A percentile compares a stretch with the other conserved stretches of the same genome.
Conservation (phyloP, 306 rosid species). For the Vigna unguiculata region DNA sequence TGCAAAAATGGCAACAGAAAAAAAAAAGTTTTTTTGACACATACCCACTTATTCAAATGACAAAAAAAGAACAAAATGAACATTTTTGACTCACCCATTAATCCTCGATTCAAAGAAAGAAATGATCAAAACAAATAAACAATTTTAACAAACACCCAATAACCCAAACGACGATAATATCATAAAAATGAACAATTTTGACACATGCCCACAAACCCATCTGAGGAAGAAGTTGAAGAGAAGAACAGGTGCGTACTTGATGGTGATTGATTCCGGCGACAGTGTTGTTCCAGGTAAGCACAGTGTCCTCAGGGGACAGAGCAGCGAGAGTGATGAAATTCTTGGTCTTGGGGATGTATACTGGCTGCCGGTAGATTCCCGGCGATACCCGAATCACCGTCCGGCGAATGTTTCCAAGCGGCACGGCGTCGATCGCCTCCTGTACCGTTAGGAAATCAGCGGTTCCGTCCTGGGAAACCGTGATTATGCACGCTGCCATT, state of each 20-base stretch:
- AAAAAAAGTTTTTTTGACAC: not conserved
- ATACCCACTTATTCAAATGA: conserved; percentile 30
- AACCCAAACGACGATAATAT: conserved; percentile 25
- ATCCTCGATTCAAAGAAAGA: conserved; percentile 34
- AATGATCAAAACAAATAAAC: conserved; percentile 1
- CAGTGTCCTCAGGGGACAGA: conserved; percentile 67
- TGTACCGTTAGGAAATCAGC: conserved; percentile 83
- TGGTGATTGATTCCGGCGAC: conserved; percentile 82
- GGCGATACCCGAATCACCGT: conserved; percentile 79
- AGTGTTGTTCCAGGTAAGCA: conserved; percentile 90
- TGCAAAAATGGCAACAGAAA: conserved; percentile 44
- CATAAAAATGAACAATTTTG: conserved; percentile 12
- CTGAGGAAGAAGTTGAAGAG: not conserved
- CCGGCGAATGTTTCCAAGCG: conserved; percentile 77
- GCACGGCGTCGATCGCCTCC: conserved; percentile 87
- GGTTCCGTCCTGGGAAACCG: conserved; percentile 75
- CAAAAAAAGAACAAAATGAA: not conserved
- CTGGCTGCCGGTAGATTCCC: conserved; percentile 85
- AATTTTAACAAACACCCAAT: conserved; percentile 25
- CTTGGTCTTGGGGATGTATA: conserved; percentile 91
- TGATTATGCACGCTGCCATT: conserved; percentile 74
- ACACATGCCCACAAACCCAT: conserved; percentile 29
- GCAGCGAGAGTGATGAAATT: conserved; percentile 89
- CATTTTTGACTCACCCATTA: conserved; percentile 20
- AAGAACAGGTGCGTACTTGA: conserved; percentile 57